phyloP scores from a whole-genome alignment of 768 basidiomycete genomes.

The Arthromyces matolae region DNA sequence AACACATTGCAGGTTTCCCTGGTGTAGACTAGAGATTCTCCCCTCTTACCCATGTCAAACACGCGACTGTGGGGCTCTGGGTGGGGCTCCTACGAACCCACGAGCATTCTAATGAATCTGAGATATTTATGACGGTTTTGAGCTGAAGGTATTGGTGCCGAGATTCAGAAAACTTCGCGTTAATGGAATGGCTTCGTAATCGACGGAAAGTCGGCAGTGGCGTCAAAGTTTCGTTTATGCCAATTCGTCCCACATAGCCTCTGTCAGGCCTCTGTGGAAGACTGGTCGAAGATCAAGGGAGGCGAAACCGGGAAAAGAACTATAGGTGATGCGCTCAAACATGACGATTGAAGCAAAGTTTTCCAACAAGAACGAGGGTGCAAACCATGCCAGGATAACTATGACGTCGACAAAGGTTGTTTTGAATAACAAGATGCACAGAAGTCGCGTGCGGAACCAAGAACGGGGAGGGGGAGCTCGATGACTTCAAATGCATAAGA shows the following conservation, averaged over 20 bases:
- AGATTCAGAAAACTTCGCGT: no score
- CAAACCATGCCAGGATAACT: not conserved
- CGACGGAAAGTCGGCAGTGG: not conserved
- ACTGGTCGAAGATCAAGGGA: conserved; percentile 8
- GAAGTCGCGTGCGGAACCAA: not conserved
- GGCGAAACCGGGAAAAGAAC: not conserved
- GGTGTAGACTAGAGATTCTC: not conserved
- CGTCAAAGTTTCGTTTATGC: not conserved
- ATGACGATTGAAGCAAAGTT: no score
- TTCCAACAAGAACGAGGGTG: not conserved
- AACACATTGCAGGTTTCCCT: not conserved
- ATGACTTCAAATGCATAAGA: not conserved
- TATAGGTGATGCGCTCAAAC: no score
- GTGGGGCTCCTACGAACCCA: no score
- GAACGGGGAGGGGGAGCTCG: no score
- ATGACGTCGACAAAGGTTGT: conserved; percentile 1
- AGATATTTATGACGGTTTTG: not conserved
- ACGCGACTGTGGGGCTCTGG: not conserved
- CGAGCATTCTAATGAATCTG: no score
- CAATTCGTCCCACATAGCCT: no score
- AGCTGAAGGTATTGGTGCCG: not conserved
- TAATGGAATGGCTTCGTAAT: not conserved
- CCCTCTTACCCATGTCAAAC: not conserved
- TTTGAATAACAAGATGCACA: not conserved
- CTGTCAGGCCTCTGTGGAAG: no score